Conservation (phyloP, 345 rosid genomes). For the Gossypium australe region DNA sequence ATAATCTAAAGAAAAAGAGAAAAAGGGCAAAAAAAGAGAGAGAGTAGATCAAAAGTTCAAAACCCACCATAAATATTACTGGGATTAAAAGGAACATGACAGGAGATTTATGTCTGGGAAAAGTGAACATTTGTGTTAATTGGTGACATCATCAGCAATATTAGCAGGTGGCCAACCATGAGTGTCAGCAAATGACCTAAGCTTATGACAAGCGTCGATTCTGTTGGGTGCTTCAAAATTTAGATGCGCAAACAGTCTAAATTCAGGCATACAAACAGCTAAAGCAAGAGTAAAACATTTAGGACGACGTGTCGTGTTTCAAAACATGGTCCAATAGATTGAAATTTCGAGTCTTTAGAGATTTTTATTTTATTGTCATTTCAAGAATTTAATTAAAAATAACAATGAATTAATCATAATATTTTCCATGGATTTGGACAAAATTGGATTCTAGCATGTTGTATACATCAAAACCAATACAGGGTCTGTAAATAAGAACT, state of each 20-base stretch:
- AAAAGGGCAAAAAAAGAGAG: too few relatives aligned
- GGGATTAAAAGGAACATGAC: too few relatives aligned
- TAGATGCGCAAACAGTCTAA: not conserved
- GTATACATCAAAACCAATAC: not conserved
- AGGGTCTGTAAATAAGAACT: not conserved
- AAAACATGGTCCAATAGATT: not conserved
- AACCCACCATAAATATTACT: too few relatives aligned
- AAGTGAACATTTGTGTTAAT: not conserved
- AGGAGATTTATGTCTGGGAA: not conserved
- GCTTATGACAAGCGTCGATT: not conserved
- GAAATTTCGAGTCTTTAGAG: too few relatives aligned
- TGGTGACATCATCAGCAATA: not conserved
- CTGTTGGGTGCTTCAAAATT: too few relatives aligned
- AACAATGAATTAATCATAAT: not conserved
- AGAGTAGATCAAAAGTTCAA: too few relatives aligned
- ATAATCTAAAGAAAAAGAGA: too few relatives aligned
- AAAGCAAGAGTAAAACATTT: not conserved
- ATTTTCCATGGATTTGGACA: not conserved
- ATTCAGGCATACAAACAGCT: not conserved
- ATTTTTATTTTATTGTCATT: too few relatives aligned
- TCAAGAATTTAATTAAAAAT: too few relatives aligned
- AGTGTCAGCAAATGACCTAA: not conserved
- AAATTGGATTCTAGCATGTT: not conserved
- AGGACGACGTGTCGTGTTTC: too few relatives aligned
- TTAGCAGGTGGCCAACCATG: not conserved